Percentiles rank a stretch among this genome's conserved stretches.
Evolutionary conservation across 2,329 filamentous ascomycete species (phyloP).

Genomic region (Penicillium sp.): DNA sequence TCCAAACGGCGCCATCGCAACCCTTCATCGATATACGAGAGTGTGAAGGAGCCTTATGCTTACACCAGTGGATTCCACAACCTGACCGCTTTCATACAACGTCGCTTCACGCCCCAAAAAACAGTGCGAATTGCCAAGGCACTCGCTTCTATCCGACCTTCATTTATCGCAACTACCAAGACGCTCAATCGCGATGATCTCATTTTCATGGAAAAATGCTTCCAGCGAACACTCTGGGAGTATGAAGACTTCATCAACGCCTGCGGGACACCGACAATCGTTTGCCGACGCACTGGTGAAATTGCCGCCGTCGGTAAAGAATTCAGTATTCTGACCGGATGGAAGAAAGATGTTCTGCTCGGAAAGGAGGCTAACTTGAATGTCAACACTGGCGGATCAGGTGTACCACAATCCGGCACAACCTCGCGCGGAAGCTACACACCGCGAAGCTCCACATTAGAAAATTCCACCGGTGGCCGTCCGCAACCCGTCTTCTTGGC

Average conservation of each 20-base stretch:
- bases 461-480: slow-evolving; percentile 46
- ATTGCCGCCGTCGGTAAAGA: slow-evolving; percentile 96
- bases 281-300: slow-evolving; percentile 89
- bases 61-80: slow-evolving; percentile 91
- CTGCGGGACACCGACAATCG: slow-evolving; percentile 85
- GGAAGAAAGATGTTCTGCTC: slow-evolving; percentile 85
- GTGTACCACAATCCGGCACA: slow-evolving; percentile 37
- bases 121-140: slow-evolving; percentile 82
- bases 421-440: slow-evolving; percentile 51
- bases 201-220: slow-evolving; percentile 96
- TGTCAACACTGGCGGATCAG: slow-evolving; percentile 68
- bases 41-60: slow-evolving; percentile 85
- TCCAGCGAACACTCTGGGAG: slow-evolving; percentile 88
- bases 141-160: slow-evolving; percentile 84
- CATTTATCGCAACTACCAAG: slow-evolving; percentile 87
- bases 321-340: slow-evolving; percentile 92
- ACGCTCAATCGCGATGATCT: slow-evolving; percentile 86
- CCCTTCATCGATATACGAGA: slow-evolving; percentile 83
- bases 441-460: slow-evolving; percentile 45
- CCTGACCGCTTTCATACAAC: slow-evolving; percentile 76
- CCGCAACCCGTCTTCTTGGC: slow-evolving; percentile 84
- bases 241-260: slow-evolving; percentile 91
- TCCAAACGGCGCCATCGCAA: slow-evolving; percentile 62
- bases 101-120: slow-evolving; percentile 75
- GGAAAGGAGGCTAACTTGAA: slow-evolving; percentile 88